phyloP scores from a whole-genome alignment of 2,329 filamentous ascomycete genomes.

The Xylaria polymorpha region DNA sequence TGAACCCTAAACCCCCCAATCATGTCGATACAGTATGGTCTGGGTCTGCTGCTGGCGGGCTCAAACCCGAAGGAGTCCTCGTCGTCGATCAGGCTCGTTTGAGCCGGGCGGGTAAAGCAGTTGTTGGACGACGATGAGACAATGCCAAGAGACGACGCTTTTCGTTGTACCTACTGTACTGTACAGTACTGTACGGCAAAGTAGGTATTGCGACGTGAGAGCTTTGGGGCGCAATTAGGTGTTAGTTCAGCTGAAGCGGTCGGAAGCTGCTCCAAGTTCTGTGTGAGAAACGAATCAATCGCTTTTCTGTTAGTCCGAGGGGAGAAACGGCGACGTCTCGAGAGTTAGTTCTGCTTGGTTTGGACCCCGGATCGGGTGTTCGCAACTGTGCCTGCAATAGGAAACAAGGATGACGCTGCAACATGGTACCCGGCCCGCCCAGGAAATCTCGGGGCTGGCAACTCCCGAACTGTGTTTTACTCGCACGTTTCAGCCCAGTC shows the following conservation, averaged over 20 bases:
- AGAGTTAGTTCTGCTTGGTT: too few relatives aligned
- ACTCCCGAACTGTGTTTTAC: slow-evolving; percentile 44
- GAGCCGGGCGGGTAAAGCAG: slow-evolving; percentile 39
- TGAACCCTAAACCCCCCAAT: slow-evolving; percentile 4
- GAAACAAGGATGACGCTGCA: slow-evolving; percentile 42
- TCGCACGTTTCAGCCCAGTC: slow-evolving; percentile 45
- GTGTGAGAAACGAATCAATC: not conserved
- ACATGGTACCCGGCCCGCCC: slow-evolving; percentile 33
- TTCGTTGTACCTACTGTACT: not conserved
- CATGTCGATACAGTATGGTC: not conserved
- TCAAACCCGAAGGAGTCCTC: slow-evolving; percentile 35
- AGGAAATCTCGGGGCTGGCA: slow-evolving; percentile 43
- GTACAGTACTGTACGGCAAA: too few relatives aligned
- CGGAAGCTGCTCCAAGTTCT: not conserved
- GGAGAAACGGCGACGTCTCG: too few relatives aligned
- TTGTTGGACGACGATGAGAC: slow-evolving; percentile 39
- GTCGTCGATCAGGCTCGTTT: slow-evolving; percentile 44
- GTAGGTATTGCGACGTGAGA: too few relatives aligned
- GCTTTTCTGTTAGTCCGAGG: not conserved
- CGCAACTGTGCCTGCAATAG: slow-evolving; percentile 24
- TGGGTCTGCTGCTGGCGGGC: slow-evolving; percentile 15
- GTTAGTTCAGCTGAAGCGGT: not conserved
- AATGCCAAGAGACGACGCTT: slow-evolving; percentile 42
- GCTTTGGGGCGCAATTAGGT: not conserved
- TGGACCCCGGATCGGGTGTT: not conserved